Conservation (phyloP, 768 basidiomycete genomes). For the Candolleomyces eurysporus region DNA sequence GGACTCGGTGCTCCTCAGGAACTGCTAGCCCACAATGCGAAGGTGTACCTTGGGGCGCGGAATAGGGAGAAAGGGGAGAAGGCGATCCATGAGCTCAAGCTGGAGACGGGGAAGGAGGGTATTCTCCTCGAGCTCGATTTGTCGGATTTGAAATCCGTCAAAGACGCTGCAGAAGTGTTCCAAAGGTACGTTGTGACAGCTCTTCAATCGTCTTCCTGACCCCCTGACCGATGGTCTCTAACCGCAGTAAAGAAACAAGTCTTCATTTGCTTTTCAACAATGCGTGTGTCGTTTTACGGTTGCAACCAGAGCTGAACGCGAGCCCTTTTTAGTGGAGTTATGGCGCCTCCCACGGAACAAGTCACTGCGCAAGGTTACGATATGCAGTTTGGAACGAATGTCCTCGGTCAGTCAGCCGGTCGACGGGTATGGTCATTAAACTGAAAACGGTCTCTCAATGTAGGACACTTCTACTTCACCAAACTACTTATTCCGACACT, state of each 20-base stretch:
- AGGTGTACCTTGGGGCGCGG: slow-evolving; percentile 60
- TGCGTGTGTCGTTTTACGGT: slow-evolving; percentile 26
- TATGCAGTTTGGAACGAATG: slow-evolving; percentile 55
- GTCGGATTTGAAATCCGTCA: slow-evolving; percentile 38
- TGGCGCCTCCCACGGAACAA: slow-evolving; percentile 40
- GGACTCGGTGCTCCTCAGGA: slow-evolving; percentile 29
- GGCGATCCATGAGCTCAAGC: slow-evolving; percentile 53
- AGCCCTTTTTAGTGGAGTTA: slow-evolving; percentile 38
- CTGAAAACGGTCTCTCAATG: slow-evolving; percentile 17
- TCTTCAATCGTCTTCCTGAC: slow-evolving; percentile 17
- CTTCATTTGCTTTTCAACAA: slow-evolving; percentile 49
- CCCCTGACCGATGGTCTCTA: not conserved
- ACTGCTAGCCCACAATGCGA: slow-evolving; percentile 60
- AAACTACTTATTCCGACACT: slow-evolving; percentile 40
- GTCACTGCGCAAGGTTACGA: slow-evolving; percentile 59
- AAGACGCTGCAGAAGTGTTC: slow-evolving; percentile 41
- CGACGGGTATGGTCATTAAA: slow-evolving; percentile 10
- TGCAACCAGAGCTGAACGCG: slow-evolving; percentile 17
- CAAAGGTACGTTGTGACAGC: slow-evolving; percentile 29
- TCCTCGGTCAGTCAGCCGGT: slow-evolving; percentile 36
- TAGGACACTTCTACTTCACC: slow-evolving; percentile 63
- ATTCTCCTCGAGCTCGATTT: slow-evolving; percentile 43
- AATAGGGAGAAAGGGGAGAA: slow-evolving; percentile 39
- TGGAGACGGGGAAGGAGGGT: slow-evolving; percentile 45
- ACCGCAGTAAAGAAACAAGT: slow-evolving; percentile 36